A percentile compares a stretch with the other conserved stretches of the same genome.
phyloP scores from a whole-genome alignment of 768 basidiomycete species.

The Tylopilus felleus region DNA sequence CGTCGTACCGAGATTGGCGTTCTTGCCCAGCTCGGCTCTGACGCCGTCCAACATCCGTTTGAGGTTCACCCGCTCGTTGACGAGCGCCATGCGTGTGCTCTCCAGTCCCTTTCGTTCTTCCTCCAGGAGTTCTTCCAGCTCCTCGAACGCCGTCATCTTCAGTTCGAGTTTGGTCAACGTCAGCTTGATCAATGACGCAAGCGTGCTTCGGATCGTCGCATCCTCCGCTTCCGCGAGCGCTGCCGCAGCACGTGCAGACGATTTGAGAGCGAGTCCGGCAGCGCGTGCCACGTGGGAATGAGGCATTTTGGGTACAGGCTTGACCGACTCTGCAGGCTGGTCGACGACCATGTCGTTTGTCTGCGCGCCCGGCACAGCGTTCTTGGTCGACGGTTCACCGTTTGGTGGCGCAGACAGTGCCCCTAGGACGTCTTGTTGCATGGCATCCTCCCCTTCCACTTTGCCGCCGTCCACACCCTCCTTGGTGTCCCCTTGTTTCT shows the following conservation, averaged over 20 bases:
- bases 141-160: slow-evolving; percentile 94
- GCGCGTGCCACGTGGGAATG: slow-evolving; percentile 79
- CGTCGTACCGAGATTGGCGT: slow-evolving; percentile 48
- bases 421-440: slow-evolving; percentile 31
- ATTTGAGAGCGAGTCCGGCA: slow-evolving; percentile 81
- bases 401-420: slow-evolving; percentile 6
- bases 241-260: slow-evolving; percentile 83
- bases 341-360: slow-evolving; percentile 50
- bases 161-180: slow-evolving; percentile 86
- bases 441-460: slow-evolving; percentile 43
- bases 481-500: slow-evolving; percentile 27
- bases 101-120: slow-evolving; percentile 86
- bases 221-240: slow-evolving; percentile 83
- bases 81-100: slow-evolving; percentile 71
- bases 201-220: slow-evolving; percentile 67
- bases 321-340: slow-evolving; percentile 27
- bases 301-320: slow-evolving; percentile 42
- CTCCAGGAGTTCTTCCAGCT: slow-evolving; percentile 88
- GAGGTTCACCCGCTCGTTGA: slow-evolving; percentile 71
- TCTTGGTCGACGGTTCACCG: slow-evolving; percentile 15
- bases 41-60: slow-evolving; percentile 72
- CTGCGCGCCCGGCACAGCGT: slow-evolving; percentile 15
- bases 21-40: slow-evolving; percentile 59
- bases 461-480: slow-evolving; percentile 33
- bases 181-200: slow-evolving; percentile 82